These are phyloP conservation scores for Sarcocystis neurona DNA, from an alignment of 169 alveolate genomes.

Conservation along the genomic window DNA sequence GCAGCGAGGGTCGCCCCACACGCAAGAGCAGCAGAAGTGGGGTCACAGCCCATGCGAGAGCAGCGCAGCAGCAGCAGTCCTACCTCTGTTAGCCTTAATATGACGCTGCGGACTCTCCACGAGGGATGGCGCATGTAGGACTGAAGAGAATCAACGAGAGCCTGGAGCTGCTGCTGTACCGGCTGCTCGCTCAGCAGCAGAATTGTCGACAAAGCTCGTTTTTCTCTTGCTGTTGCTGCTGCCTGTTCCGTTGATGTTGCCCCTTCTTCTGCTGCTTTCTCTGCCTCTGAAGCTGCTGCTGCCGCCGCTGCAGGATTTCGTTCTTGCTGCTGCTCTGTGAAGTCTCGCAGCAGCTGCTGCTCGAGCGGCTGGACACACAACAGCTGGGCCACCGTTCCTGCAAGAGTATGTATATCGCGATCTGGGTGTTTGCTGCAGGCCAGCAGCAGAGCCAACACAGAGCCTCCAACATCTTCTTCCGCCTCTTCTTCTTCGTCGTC, in stretches of 20 bases:
- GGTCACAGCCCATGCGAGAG: too few relatives aligned
- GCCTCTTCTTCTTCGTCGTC: background rate
- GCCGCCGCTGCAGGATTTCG: background rate
- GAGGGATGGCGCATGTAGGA: conserved; percentile 43
- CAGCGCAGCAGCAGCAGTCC: too few relatives aligned
- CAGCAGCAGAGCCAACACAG: background rate
- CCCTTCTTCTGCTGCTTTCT: background rate
- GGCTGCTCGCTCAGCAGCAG: background rate
- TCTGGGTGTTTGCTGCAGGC: conserved; percentile 31
- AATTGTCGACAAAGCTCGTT: background rate
- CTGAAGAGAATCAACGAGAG: background rate
- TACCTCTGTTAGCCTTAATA: background rate
- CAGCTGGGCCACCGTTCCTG: background rate
- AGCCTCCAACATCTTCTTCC: background rate
- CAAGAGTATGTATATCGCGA: conserved; percentile 19
- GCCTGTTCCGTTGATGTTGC: background rate
- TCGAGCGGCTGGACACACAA: conserved; percentile 7
- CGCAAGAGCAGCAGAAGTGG: too few relatives aligned
- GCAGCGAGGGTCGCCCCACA: too few relatives aligned
- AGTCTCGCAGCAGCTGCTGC: conserved; percentile 31
- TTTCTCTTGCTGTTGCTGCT: background rate
- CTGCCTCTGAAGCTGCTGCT: background rate
- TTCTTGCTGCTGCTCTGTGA: background rate
- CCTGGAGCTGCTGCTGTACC: background rate
- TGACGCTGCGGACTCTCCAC: conserved; percentile 20